Evolutionary conservation across 2,329 filamentous ascomycete species (phyloP).

Genomic region (Arthrobotrys conoides): DNA sequence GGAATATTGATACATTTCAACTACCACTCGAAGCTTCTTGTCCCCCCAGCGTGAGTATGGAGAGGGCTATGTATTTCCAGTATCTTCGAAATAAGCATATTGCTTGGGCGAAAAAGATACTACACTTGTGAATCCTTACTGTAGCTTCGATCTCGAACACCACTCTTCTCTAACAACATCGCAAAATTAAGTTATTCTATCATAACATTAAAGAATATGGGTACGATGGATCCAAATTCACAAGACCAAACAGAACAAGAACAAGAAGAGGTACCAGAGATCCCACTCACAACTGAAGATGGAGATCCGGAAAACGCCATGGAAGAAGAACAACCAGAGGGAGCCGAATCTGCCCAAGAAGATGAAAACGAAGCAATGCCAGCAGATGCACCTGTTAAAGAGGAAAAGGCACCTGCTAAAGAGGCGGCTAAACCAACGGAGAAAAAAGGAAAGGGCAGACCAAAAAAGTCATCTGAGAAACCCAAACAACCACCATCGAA

Average conservation of each 20-base stretch:
- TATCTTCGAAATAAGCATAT: not conserved
- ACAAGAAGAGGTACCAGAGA: not conserved
- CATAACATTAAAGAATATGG: not conserved
- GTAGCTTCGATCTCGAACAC: not conserved
- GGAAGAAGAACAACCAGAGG: slow-evolving; percentile 6
- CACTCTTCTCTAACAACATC: not conserved
- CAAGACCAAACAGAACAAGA: slow-evolving; percentile 5
- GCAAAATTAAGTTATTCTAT: not conserved
- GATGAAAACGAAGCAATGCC: not conserved
- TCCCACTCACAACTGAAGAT: not conserved
- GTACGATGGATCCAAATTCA: not conserved
- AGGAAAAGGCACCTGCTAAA: not conserved
- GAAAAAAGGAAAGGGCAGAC: slow-evolving; percentile 13
- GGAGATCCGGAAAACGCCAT: not conserved
- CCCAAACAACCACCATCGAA: slow-evolving; percentile 32
- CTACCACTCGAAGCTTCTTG: not conserved
- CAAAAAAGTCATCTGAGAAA: not conserved
- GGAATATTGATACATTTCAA: not conserved
- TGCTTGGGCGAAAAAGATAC: not conserved
- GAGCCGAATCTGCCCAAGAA: not conserved
- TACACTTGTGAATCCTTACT: not conserved
- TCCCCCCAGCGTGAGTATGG: not conserved
- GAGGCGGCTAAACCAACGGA: slow-evolving; percentile 12
- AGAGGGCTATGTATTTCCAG: not conserved
- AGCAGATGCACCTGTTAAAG: not conserved